These are phyloP conservation scores for Solanum aculeatissimum DNA, from an alignment of 305 asterid species.

Conservation along the genomic window DNA sequence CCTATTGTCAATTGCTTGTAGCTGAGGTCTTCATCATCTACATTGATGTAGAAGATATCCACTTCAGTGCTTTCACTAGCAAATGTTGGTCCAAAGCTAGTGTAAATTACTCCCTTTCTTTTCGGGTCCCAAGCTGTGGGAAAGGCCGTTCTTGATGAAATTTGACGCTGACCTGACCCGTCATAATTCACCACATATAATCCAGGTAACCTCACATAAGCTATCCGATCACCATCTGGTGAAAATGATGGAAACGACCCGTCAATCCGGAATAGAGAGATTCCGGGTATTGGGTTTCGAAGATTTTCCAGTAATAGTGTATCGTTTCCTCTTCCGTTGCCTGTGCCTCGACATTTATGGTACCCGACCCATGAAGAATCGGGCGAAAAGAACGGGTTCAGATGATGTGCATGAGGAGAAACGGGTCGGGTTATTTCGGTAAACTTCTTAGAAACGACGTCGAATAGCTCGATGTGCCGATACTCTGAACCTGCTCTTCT, in stretches of 20 bases:
- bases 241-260: slow-evolving; percentile 89
- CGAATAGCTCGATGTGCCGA: slow-evolving; percentile 65
- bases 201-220: slow-evolving; percentile 54
- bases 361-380: slow-evolving; percentile 56
- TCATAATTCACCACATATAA: slow-evolving; percentile 58
- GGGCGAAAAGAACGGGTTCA: slow-evolving; percentile 66
- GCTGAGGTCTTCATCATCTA: slow-evolving; percentile 40
- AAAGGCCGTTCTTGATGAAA: slow-evolving; percentile 31
- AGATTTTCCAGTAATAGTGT: slow-evolving; percentile 50
- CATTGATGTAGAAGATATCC: slow-evolving; percentile 54
- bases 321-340: slow-evolving; percentile 15
- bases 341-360: slow-evolving; percentile 57
- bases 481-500: slow-evolving; percentile 52
- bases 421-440: slow-evolving; percentile 36
- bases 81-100: slow-evolving; percentile 62
- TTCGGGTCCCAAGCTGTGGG: slow-evolving; percentile 80
- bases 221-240: slow-evolving; percentile 56
- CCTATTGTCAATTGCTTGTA: slow-evolving; percentile 39
- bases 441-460: slow-evolving; percentile 27
- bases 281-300: slow-evolving; percentile 28
- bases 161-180: slow-evolving; percentile 54
- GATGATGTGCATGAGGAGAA: slow-evolving; percentile 50
- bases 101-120: slow-evolving; percentile 67
- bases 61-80: slow-evolving; percentile 61
- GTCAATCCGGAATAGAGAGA: slow-evolving; percentile 59